Evolutionary conservation across 1,139 yeast species (phyloP), one percentile per base, ranked within the genome.

Genomic region (Fermentozyma sake): DNA sequence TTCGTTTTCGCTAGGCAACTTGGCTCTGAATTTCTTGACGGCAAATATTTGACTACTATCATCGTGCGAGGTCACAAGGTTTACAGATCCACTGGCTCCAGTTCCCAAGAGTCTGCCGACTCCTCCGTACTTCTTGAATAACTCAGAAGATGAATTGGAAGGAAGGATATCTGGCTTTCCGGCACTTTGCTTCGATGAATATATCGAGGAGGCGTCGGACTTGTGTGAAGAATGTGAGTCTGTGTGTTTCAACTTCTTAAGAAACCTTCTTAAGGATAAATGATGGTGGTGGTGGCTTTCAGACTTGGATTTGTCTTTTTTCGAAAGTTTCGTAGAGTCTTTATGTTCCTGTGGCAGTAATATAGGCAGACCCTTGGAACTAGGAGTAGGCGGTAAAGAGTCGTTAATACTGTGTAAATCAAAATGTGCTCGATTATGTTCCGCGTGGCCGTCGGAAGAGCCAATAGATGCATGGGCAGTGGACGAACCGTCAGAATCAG

Each of bases 21-120:
- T 72, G 10, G 74, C 51, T 42, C 85, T 60, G 44, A 81, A 80
- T 47, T 78, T 76, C 52, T 82, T 82, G 24, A 82, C 77, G 0
- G 93, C 93, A 50, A 61, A 79, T 3, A 77, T 48, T 37, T 65
- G 61, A 14, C 34, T 33, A 2, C 73, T 68, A 41, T 74, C 73
- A 1, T 61, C 46, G 17, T 58, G 58, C 23, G 72, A 58, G 14
- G 68, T 62, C 4, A 78, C 74, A 26, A 79, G 63, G 31, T 74
- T 69, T 10, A 82, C 93, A 3, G 83, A 73, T 1, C 93, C 91
- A 22, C 84, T 79, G 6, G 91, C 89, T 14, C 93, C 93, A 29
- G 81, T 70, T 5, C 93, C 93, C 12, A 76, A 55, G 15, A 73
- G 49, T 38, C 63, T 68, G 1, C 82, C 84, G 5, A 71, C 56